Conservation (phyloP, 176 grass and related monocot genomes). For the Oryza rufipogon region DNA sequence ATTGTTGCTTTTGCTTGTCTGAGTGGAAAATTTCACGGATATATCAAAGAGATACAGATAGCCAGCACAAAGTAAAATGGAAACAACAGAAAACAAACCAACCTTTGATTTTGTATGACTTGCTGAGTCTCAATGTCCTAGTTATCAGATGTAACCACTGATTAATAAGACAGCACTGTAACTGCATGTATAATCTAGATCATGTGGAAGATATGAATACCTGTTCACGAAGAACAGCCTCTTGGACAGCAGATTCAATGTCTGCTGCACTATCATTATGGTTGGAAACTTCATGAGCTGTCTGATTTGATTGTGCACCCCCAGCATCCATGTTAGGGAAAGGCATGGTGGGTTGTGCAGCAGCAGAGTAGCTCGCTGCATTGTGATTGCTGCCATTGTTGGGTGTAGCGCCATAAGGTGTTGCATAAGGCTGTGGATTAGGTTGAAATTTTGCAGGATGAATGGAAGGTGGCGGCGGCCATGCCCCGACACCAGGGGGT, state of each 20-base stretch:
- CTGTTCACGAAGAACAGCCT: conserved; percentile 81
- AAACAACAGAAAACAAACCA: conserved; percentile 18
- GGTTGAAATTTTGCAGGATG: conserved; percentile 34
- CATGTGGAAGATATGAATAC: conserved; percentile 54
- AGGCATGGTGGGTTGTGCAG: conserved; percentile 19
- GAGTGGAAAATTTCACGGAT: conserved; percentile 24
- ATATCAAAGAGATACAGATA: conserved; percentile 25
- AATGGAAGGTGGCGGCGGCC: conserved; percentile 34
- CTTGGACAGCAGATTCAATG: conserved; percentile 74
- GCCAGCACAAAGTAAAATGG: conserved; percentile 21
- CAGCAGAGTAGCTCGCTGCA: conserved; percentile 30
- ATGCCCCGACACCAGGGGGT: conserved; percentile 58
- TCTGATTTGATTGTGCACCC: conserved; percentile 23
- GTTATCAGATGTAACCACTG: conserved; percentile 44
- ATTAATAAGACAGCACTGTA: conserved; percentile 43
- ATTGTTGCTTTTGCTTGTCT: conserved; percentile 61
- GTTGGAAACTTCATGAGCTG: background rate
- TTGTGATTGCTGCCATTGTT: conserved; percentile 23
- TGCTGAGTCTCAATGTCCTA: conserved; percentile 89
- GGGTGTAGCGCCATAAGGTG: conserved; percentile 18
- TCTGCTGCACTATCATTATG: conserved; percentile 28
- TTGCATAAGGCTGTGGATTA: conserved; percentile 29
- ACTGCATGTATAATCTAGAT: conserved; percentile 32
- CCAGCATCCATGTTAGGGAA: conserved; percentile 24
- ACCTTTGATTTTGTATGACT: conserved; percentile 94